Base-by-base conservation (phyloP, 257 asterid genomes). In the Solanum habrochaites region DNA sequence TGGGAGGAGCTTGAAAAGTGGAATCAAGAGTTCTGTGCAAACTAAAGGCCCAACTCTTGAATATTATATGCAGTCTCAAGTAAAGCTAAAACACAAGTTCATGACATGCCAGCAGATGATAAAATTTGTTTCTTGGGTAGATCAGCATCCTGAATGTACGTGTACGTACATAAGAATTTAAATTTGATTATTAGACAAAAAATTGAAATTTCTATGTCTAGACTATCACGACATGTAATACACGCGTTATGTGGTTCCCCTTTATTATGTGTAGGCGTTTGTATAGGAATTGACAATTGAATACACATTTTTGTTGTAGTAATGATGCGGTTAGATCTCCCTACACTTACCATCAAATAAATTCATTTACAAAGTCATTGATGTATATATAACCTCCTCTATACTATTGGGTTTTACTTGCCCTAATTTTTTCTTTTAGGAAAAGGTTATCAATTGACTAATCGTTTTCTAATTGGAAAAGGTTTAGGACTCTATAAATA, bases 1-100 rank as follows among this genome's bases (percentile, higher is more conserved):
- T 97, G 99, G 99, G 93, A 90, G 87, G 99, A 97, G 89, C 98
- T 97, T 32, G 98, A 95, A 72, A 91, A 64, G 82, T 97, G 99
- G 99, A 97, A 97, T 86, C 89, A 88, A 77, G 98, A 95, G 90
- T 97, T 94, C n/a, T 98, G 99, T 67, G 91, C 98, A 29, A 94
- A 89, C 91, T 95, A 92, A 93, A 69, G 9, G 43, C 35, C 35
- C 82, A 74, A 78, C 66, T 45, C 84, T 29, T 15, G 66, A 78
- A 14, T 78, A 15, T 77, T 37, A 11, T 16, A 11, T 18, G 84
- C 66, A 45, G 16, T 45, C 23, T 78, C 64, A 45, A 25, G 83
- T 45, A 43, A 43, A 78, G 66, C 64, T 45, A 78, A 78, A 77
- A 15, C 40, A 43, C 8, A 75, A 78, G 64, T 43, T 78, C 2